Conservation (phyloP, 1,284 basidiomycete genomes). For the Tausonia pullulans region DNA sequence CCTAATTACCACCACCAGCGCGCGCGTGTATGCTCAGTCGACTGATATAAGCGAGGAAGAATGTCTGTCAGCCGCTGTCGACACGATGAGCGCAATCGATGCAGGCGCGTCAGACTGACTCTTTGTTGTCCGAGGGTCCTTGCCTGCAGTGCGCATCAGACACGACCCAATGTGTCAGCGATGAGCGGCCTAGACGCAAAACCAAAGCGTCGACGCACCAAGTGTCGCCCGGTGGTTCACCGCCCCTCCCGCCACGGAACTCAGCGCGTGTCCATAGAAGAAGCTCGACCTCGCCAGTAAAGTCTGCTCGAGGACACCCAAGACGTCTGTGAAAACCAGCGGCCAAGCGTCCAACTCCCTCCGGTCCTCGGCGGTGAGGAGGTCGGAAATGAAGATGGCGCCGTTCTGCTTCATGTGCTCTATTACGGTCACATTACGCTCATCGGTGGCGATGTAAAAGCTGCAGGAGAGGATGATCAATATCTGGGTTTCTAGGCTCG, state of each 20-base stretch:
- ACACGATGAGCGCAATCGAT: too few species aligned
- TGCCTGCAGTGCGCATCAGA: neutral
- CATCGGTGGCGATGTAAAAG: constrained; percentile 44
- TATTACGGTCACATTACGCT: constrained; percentile 34
- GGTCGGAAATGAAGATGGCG: constrained; percentile 38
- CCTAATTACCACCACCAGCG: too few species aligned
- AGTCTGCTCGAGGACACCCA: constrained; percentile 41
- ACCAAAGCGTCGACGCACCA: neutral
- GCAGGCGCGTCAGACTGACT: neutral
- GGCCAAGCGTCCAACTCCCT: constrained; percentile 36
- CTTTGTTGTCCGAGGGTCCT: constrained; percentile 15
- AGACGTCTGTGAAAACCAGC: constrained; percentile 39
- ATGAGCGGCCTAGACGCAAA: neutral
- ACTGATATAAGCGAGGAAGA: too few species aligned
- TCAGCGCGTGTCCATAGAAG: constrained; percentile 41
- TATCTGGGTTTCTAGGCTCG: neutral
- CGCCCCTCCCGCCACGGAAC: constrained; percentile 21
- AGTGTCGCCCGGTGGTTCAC: constrained; percentile 12
- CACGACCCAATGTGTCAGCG: neutral
- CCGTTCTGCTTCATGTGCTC: constrained; percentile 32
- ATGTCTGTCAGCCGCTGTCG: too few species aligned
- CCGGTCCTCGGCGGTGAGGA: constrained; percentile 38
- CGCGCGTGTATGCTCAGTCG: too few species aligned
- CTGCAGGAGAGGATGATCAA: constrained; percentile 20
- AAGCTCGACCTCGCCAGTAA: constrained; percentile 34